Base-by-base conservation (phyloP, 371 early-diverging fungal genomes). In the Cokeromyces recurvatus region DNA sequence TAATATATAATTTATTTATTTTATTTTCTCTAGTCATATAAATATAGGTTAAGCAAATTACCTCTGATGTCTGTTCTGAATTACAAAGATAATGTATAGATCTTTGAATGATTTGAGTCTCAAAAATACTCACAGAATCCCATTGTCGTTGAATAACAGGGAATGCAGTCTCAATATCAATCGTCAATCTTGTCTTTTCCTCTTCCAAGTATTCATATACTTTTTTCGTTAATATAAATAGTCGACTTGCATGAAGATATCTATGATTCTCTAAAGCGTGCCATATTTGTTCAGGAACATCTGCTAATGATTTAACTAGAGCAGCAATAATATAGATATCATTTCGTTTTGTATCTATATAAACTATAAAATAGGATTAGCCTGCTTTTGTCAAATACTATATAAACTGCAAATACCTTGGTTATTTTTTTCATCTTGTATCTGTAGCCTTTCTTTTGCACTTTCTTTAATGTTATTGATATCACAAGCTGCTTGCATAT, bases 231-330 rank as follows among this genome's bases (percentile, higher is more conserved):
- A 88, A 67, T 23, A 74, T 70, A 47, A 76, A 92, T 17, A 90
- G 55, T 20, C 84, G 71, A 55, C 83, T 78, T 2, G 90, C 91
- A 11, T 79, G 78, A 45, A 92, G 53, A 57, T 84, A 87, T 11
- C 59, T 66, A 46, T 86, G 77, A 39, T 66, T 64, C 58, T 90
- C 92, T 34, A 89, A 56, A 4, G 89, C 80, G 37, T 81, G 77
- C 90, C 90, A 90, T 16, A 89, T 89, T 84, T 91, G 90, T 46
- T 92, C 91, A 6, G 92, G 90, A 11, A 87, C 89, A 64, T 89
- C 89, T 0, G 87, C 90, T 23, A 92, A 53, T n/a, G 90, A 71
- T 50, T 90, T 90, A 39, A 91, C 83, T 48, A 88, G 78, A 1
- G 90, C 84, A 6, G 90, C 90, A 22, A 86, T 68, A 0, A 83